Base-by-base conservation (phyloP, 176 grass and related monocot genomes). In the Typha latifolia region DNA sequence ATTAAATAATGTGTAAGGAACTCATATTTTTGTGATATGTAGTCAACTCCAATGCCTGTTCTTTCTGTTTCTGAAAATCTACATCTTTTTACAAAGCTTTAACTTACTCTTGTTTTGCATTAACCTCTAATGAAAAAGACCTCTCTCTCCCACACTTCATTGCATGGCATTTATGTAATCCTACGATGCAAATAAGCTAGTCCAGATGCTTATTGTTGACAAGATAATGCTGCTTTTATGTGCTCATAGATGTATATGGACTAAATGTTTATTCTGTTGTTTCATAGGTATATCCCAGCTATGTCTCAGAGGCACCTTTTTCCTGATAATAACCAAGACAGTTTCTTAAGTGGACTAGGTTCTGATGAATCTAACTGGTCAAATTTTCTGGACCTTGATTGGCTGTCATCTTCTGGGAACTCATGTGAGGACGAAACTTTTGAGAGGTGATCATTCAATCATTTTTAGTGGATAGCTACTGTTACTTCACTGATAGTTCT, bases 331-430 rank as follows among this genome's bases (percentile, higher is more conserved):
- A 81, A 77, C 21, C 53, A 64, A 16, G 76, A 85, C 56, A 70
- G 16, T 70, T 99, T 82, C 73, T 69, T 85, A 51, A 83, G 73
- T 61, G 81, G 77, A 66, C 63, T 83, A 81, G 80, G 81, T 62
- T 86, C 77, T 69, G 81, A 81, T 11, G 86, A 93, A 63, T 74
- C 81, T 24, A 82, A 87, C 76, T 85, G 82, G 63, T 99, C 95
- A 21, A 99, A 99, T 82, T 99, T 99, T 66, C 80, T 99, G 19
- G 86, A 90, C 52, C 76, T 90, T 69, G 95, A 99, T 73, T 81
- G 85, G 71, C 71, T 99, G 14, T 99, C 95, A 21, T 90, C 89
- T 66, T 94, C 86, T 31, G 95, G 81, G 55, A 94, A 94, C 82
- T 94, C 89, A 31, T 85, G 86, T 14, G 89, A 99, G 2, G 94